Percentiles rank a stretch among this genome's conserved stretches.
Evolutionary conservation across 441 rosid genomes (phyloP).

Genomic region (Eutrema salsugineum): DNA sequence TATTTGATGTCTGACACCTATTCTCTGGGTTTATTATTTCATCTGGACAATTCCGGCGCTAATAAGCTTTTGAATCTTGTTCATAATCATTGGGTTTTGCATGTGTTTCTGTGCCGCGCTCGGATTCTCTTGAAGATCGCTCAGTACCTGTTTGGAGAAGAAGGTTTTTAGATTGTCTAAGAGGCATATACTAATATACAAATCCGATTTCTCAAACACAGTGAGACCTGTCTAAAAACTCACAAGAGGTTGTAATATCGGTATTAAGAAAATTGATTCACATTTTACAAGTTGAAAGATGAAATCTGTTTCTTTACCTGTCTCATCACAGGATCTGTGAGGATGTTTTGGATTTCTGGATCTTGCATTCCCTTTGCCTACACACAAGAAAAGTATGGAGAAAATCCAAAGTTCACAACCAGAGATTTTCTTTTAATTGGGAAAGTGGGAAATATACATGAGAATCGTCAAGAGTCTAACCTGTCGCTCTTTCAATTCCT

Average conservation of each 20-base stretch:
- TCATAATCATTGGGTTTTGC: constrained; percentile 88
- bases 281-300: neutral
- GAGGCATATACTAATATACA: neutral
- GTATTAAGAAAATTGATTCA: neutral
- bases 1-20: neutral
- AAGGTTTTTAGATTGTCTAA: neutral
- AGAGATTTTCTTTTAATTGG: neutral
- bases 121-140: constrained; percentile 89
- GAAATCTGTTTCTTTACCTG: constrained; percentile 16
- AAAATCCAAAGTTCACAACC: neutral
- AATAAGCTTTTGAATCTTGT: constrained; percentile 83
- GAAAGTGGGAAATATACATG: neutral
- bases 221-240: neutral
- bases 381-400: constrained; percentile 5
- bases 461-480: constrained; percentile 27
- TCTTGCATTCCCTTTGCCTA: constrained; percentile 93
- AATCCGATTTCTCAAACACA: neutral
- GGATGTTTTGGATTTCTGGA: constrained; percentile 64
- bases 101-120: constrained; percentile 78
- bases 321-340: constrained; percentile 24
- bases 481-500: constrained; percentile 92
- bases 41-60: constrained; percentile 85
- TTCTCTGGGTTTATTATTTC: neutral
- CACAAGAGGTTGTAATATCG: neutral
- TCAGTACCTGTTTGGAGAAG: constrained; percentile 48